A percentile compares a stretch with the other conserved stretches of the same genome.
Conservation (phyloP, 2,329 filamentous ascomycete genomes). For the Pyrenochaeta sp. region DNA sequence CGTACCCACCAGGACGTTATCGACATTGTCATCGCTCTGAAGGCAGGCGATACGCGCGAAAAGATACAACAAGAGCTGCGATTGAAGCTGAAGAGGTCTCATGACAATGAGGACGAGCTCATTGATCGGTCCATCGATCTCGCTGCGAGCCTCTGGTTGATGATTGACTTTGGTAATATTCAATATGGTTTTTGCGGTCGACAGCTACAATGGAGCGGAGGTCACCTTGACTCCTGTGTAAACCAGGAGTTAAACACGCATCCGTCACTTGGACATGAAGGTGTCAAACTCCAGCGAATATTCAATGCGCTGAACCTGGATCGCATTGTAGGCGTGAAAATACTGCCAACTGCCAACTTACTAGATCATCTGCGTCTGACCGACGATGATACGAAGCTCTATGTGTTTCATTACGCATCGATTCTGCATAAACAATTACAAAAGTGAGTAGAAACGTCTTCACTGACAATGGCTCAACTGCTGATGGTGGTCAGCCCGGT, state of each 20-base stretch:
- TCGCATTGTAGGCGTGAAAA: constrained; percentile 47
- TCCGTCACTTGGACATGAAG: constrained; percentile 6
- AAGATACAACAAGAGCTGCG: constrained; percentile 7
- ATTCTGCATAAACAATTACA: constrained; percentile 39
- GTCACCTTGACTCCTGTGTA: constrained; percentile 8
- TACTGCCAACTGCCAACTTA: constrained; percentile 52
- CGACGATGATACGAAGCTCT: constrained; percentile 49
- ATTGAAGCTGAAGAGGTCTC: constrained; percentile 7
- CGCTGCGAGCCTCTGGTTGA: constrained; percentile 15
- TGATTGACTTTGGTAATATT: constrained; percentile 17
- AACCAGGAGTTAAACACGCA: constrained; percentile 2
- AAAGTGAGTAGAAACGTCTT: constrained; percentile 4
- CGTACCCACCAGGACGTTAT: constrained; percentile 26
- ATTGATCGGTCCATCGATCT: constrained; percentile 23
- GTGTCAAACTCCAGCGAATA: constrained; percentile 13
- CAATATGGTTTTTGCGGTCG: constrained; percentile 14
- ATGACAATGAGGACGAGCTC: constrained; percentile 14
- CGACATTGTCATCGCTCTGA: constrained; percentile 16
- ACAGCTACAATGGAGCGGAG: constrained; percentile 11
- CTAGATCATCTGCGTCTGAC: constrained; percentile 51
- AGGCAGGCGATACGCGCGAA: constrained; percentile 5
- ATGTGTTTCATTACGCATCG: constrained; percentile 52
- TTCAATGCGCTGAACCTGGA: constrained; percentile 28
- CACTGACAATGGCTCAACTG: neutral
- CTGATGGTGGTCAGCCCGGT: constrained; percentile 18